Base-by-base conservation (phyloP, 805 yeast species). In the Nakazawaea populi region DNA sequence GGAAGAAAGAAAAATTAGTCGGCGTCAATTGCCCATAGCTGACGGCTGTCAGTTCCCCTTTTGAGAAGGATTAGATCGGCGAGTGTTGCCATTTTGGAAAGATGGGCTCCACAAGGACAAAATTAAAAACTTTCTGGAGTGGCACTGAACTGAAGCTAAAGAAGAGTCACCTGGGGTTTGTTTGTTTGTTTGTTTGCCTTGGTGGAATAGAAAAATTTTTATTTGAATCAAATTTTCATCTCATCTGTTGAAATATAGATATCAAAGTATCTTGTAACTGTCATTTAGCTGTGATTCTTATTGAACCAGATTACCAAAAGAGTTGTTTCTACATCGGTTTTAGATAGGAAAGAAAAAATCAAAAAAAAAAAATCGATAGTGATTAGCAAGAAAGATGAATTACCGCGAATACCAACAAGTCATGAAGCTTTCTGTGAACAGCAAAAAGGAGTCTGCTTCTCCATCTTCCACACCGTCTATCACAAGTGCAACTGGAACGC, bases 331-430 rank as follows among this genome's bases (percentile, higher is more conserved):
- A 2, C 24, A 18, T 18, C 24, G 24, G 40, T 1, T 37, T 37
- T n/a, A 37, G 14, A 37, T 7, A 37, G 14, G n/a, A 4, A 37
- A 37, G 6, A 10, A 10, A 18, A 18, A 18, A 18, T 18, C 24
- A 18, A 3, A 18, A 18, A 18, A 18, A 18, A 18, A 18, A 18
- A 18, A 2, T 18, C 24, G 24, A 18, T 18, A 18, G 24, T 18
- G 24, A 18, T 18, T 18, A 18, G 24, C 24, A 24, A 7, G 11
- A 38, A 38, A 28, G 30, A 48, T 44, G 48, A 49, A 49, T 44
- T 49, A 49, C 41, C 45, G 52, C 31, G 45, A 49, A 28, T 49
- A 49, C 29, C 52, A 49, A 39, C 52, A 49, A 34, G 52, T 49
- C 4, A 49, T 49, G 52, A 49, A 49, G 41, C 45, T 49, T 28